A percentile compares a stretch with the other conserved stretches of the same genome.
phyloP scores from a whole-genome alignment of 169 alveolate species.

The Plasmodium blacklocki region DNA sequence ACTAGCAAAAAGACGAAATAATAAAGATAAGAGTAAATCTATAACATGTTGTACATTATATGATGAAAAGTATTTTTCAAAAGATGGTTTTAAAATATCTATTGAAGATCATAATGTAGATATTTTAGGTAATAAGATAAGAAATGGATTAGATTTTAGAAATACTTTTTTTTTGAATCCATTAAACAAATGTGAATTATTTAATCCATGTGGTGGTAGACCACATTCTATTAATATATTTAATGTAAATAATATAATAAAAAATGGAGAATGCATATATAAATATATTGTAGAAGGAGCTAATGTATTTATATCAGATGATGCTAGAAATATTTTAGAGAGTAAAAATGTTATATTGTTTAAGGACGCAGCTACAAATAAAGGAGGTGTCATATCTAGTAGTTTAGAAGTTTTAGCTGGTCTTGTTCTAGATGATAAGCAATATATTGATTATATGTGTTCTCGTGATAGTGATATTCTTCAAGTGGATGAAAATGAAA shows the following conservation, averaged over 20 bases:
- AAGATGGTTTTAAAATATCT: conserved; percentile 84
- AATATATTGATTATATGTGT: conserved; percentile 76
- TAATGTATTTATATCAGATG: conserved; percentile 90
- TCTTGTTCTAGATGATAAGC: conserved; percentile 85
- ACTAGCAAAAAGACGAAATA: conserved; percentile 79
- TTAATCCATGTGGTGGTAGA: conserved; percentile 93
- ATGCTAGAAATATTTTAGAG: conserved; percentile 87
- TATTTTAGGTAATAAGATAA: conserved; percentile 85
- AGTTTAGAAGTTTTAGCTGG: conserved; percentile 91
- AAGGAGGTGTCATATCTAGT: conserved; percentile 92
- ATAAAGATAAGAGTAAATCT: conserved; percentile 6
- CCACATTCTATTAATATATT: conserved; percentile 88
- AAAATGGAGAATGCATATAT: conserved; percentile 81
- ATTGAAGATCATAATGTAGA: conserved; percentile 82
- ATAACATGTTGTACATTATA: conserved; percentile 81
- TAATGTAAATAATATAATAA: conserved; percentile 82
- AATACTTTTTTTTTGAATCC: conserved; percentile 83
- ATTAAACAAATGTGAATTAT: conserved; percentile 84
- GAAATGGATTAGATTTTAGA: conserved; percentile 87
- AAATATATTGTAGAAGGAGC: conserved; percentile 91
- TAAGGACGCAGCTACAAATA: conserved; percentile 90
- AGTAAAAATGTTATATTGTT: conserved; percentile 85
- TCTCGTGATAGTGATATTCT: conserved; percentile 24
- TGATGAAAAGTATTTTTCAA: conserved; percentile 79
- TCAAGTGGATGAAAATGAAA: conserved; percentile 26